Evolutionary conservation across 2,329 filamentous ascomycete species (phyloP).

Genomic region (Exophiala viscosa): DNA sequence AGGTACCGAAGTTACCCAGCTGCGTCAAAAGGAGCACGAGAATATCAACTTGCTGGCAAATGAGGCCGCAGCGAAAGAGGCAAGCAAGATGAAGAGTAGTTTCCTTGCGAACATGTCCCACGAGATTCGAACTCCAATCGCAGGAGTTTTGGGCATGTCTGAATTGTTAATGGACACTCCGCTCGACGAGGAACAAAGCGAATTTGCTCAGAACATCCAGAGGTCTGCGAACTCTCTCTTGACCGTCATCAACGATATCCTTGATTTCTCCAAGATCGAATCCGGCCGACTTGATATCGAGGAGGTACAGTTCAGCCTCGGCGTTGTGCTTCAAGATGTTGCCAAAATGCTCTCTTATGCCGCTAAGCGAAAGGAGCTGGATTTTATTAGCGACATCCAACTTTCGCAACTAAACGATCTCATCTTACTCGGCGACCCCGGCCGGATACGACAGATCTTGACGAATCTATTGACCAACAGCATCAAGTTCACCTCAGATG

Average conservation of each 20-base stretch:
- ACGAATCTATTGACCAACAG: conserved; percentile 75
- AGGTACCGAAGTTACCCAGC: conserved; percentile 74
- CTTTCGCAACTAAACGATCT: conserved; percentile 60
- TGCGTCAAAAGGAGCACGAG: conserved; percentile 64
- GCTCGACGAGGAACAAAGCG: conserved; percentile 66
- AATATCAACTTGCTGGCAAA: conserved; percentile 69
- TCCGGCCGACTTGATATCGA: conserved; percentile 73
- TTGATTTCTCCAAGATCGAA: conserved; percentile 79
- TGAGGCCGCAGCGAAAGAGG: conserved; percentile 74
- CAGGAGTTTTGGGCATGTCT: conserved; percentile 75
- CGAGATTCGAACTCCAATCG: conserved; percentile 74
- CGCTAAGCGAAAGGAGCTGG: conserved; percentile 68
- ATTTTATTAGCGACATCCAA: conserved; percentile 64
- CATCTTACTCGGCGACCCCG: conserved; percentile 73
- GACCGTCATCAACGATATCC: conserved; percentile 78
- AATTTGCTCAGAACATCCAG: conserved; percentile 74
- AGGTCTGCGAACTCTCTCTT: conserved; percentile 72
- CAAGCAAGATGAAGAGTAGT: conserved; percentile 73
- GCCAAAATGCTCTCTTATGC: conserved; percentile 76
- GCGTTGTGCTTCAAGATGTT: conserved; percentile 68
- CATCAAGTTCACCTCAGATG: conserved; percentile 70
- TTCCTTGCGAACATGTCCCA: conserved; percentile 80
- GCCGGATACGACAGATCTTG: conserved; percentile 70
- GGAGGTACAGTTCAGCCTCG: conserved; percentile 74
- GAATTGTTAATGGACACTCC: conserved; percentile 68